phyloP scores from a whole-genome alignment of 78 protist species.

The Planoprotostelium fungivorum region DNA sequence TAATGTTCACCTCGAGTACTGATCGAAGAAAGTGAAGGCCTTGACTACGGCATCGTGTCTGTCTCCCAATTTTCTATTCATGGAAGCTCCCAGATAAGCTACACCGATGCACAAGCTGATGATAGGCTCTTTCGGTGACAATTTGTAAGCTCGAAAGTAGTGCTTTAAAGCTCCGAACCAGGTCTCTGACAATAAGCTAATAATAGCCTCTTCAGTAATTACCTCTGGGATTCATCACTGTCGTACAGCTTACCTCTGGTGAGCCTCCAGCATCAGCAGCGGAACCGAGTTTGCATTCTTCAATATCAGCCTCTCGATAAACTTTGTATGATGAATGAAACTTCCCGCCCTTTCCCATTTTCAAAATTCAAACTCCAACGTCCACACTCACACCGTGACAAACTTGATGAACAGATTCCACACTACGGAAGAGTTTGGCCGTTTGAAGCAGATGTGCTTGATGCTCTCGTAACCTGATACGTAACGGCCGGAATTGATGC shows the following conservation, averaged over 20 bases:
- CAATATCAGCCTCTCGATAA: neutral
- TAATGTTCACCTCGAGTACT: neutral
- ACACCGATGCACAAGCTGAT: neutral
- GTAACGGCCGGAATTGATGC: neutral
- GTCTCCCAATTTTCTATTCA: neutral
- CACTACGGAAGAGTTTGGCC: neutral
- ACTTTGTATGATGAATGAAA: neutral
- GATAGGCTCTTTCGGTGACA: neutral
- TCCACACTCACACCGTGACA: neutral
- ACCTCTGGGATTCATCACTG: neutral
- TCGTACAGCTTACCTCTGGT: neutral
- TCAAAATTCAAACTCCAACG: neutral
- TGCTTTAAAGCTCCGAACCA: neutral
- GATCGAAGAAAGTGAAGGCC: neutral
- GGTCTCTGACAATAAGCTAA: neutral
- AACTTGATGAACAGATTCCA: neutral
- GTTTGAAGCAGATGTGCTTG: neutral
- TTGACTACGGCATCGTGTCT: neutral
- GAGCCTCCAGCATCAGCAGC: neutral
- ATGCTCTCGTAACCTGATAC: neutral
- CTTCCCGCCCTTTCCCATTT: neutral
- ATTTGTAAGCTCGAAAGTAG: neutral
- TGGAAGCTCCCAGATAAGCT: neutral
- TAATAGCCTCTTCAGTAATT: neutral
- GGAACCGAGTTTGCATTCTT: neutral